Evolutionary conservation across 371 early-diverging fungal species (phyloP), one percentile per base, ranked within the genome.

Genomic region (Circinella minor): DNA sequence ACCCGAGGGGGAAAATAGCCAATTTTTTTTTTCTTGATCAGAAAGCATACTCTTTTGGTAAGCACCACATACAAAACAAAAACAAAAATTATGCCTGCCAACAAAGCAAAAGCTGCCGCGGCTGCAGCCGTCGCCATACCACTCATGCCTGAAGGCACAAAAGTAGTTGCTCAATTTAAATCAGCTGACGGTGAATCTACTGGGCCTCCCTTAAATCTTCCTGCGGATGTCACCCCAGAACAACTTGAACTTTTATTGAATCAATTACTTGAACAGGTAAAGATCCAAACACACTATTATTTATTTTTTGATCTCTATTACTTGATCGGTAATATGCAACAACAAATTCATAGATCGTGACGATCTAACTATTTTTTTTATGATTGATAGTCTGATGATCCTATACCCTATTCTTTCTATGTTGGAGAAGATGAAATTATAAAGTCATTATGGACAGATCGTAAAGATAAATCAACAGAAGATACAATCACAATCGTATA

Each of bases 391-490:
- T 77, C 75, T 67, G 93, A 93, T 20, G 98, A 98, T 64, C 91
- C 92, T 34, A 82, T 94, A 38, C 96, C 97, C 17, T 98, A 97
- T 78, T 85, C 96, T 17, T 98, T 97, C 82, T 89, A 90, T 72
- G 94, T 97, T 4, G 91, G 91, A 71, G 92, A 93, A 34, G 87
- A 80, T 55, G 97, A 97, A 78, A 93, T 98, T 63, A 78, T 82
- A 27, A 85, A 77, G 51, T 86, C 86, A 72, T 74, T 98, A 46
- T 88, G 92, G 76, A 75, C 78, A 38, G 98, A 97, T 82, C 86
- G 88, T 36, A 86, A 87, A 69, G 88, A 90, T 48, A 87, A 88
- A 63, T 90, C 94, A 14, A 90, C 91, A 0, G 98, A 98, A 89
- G 92, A 94, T 49, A 87, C 89, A 14, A 80, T 98, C 55, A 90